Base-by-base conservation (phyloP, 495 filamentous ascomycete species). In the Aspergillus homomorphus region DNA sequence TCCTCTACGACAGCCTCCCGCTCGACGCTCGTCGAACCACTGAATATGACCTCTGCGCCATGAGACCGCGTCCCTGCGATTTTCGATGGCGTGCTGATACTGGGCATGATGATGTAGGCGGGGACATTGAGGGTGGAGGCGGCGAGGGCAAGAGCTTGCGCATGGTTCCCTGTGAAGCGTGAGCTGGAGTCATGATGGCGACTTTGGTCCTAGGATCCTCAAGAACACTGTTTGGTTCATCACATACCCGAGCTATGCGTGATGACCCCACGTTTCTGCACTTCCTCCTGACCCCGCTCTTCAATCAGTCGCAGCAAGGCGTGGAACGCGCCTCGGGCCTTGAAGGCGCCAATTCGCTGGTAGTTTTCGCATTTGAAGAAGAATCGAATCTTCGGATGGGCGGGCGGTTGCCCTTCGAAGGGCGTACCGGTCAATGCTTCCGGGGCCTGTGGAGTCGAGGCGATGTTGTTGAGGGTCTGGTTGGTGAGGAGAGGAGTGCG, bases 321-420 rank as follows among this genome's bases (percentile, higher is more conserved):
- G 76, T 97, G 91, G 61, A 95, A 95, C 1, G 94, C 93, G 2
- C 93, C 93, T 0, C 93, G 78, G 19, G 85, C 86, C 76, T 98
- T 98, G 77, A 98, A 98, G 16, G 93, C 93, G 54, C 93, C 94
- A 53, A 94, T 87, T 46, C 84, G 86, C 75, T 97, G 93, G 38
- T 87, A 80, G 74, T 97, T 96, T 78, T 98, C 93, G 74, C 91
- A 96, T 76, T 98, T 98, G 82, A 98, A 96, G 73, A 88, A 92
- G 60, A 98, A 80, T 7, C 83, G 80, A 38, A 96, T 79, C 24
- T 74, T 82, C 0, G 91, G 90, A 10, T 64, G 71, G 12, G 85
- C 84, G 1, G 89, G 82, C 10, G 64, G 60, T 45, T 78, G 79
- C 44, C 81, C 83, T 62, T 82, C 83, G 70, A 78, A 87, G 60